phyloP scores from a whole-genome alignment of 192 early-diverging fungal species.

The Funneliformis geosporum region DNA sequence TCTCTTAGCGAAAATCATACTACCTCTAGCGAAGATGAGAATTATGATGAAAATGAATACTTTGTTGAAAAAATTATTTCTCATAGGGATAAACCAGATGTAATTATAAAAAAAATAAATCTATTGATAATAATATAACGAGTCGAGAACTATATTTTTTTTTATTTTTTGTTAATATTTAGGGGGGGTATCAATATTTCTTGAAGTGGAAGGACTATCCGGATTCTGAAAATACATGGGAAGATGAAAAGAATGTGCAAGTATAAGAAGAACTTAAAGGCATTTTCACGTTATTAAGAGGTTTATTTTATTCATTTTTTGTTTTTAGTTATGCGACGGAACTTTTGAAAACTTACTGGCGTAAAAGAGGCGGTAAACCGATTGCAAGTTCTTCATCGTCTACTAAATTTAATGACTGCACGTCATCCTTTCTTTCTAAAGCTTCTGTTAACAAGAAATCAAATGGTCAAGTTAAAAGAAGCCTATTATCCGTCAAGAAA shows the following conservation, averaged over 20 bases:
- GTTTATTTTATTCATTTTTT: too few relatives aligned
- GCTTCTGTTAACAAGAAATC: not conserved
- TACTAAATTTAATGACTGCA: not conserved
- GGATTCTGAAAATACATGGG: slow-evolving; percentile 56
- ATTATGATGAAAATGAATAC: not conserved
- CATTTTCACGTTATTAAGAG: too few relatives aligned
- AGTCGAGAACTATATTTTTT: not conserved
- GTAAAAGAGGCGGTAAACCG: not conserved
- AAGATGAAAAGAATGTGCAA: slow-evolving; percentile 52
- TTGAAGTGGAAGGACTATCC: slow-evolving; percentile 60
- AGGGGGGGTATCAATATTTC: slow-evolving; percentile 33
- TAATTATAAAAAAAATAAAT: not conserved
- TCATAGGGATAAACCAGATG: not conserved
- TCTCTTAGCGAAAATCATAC: not conserved
- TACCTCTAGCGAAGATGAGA: not conserved
- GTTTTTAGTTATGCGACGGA: not conserved
- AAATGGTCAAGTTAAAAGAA: not conserved
- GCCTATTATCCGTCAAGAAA: not conserved
- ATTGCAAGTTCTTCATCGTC: not conserved
- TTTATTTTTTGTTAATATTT: not conserved
- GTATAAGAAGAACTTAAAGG: not conserved
- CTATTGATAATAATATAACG: not conserved
- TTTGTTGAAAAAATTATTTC: not conserved
- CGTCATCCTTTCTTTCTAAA: not conserved
- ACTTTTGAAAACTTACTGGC: not conserved